These are phyloP conservation scores for Phytophthora capsici DNA, from an alignment of 352 stramenopile species.

Conservation along the genomic window DNA sequence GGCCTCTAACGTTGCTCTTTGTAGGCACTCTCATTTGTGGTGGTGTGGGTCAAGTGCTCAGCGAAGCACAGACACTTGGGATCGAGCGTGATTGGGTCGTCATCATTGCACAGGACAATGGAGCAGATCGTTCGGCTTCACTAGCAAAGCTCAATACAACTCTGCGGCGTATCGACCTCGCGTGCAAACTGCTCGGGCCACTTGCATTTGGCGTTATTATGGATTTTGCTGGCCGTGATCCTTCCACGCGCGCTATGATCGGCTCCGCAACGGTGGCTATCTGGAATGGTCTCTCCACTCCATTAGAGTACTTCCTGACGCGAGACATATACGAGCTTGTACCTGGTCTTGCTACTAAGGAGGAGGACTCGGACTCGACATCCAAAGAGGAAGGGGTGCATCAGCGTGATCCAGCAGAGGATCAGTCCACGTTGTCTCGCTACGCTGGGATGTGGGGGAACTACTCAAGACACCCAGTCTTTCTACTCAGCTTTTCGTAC, in stretches of 20 bases:
- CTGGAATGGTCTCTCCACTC: constrained; percentile 84
- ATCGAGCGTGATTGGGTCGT: constrained; percentile 91
- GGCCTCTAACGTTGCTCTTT: constrained; percentile 58
- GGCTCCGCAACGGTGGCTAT: constrained; percentile 66
- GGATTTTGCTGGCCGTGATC: constrained; percentile 72
- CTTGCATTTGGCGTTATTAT: constrained; percentile 82
- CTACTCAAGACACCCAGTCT: constrained; percentile 56
- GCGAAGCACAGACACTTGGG: constrained; percentile 73
- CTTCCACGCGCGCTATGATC: constrained; percentile 68
- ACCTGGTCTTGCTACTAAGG: constrained; percentile 51
- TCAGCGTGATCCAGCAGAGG: neutral
- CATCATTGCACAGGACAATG: constrained; percentile 53
- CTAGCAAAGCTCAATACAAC: constrained; percentile 76
- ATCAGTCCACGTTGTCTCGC: constrained; percentile 13
- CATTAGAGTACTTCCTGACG: constrained; percentile 81
- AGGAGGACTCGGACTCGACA: constrained; percentile 12
- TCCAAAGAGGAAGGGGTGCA: constrained; percentile 17
- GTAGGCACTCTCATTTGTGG: constrained; percentile 61
- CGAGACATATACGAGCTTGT: constrained; percentile 71
- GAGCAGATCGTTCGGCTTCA: constrained; percentile 40
- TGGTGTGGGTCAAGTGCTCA: constrained; percentile 82
- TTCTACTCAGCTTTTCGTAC: constrained; percentile 61
- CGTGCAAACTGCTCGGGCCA: constrained; percentile 76
- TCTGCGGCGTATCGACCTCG: constrained; percentile 82
- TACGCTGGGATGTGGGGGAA: constrained; percentile 48